Evolutionary conservation across 495 filamentous ascomycete species (phyloP).

Genomic region (Beverwykella pulmonaria): DNA sequence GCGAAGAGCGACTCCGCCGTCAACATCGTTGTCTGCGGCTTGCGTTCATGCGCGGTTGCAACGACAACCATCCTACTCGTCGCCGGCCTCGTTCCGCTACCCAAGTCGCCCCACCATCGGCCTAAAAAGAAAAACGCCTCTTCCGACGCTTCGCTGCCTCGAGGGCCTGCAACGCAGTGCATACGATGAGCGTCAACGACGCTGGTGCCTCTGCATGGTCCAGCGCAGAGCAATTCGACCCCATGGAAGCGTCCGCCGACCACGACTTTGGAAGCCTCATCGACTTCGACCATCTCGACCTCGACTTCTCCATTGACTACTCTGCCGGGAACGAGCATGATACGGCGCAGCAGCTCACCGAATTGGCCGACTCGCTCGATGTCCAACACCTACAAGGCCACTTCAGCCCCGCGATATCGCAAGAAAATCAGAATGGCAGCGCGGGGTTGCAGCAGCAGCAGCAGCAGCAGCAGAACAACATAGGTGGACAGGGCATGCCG

Average conservation of each 20-base stretch:
- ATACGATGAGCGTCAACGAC: slow-evolving; percentile 34
- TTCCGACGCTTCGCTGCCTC: neutral
- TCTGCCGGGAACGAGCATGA: slow-evolving; percentile 16
- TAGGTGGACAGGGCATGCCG: slow-evolving; percentile 3
- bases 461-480: slow-evolving; percentile 54
- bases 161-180: neutral
- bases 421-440: slow-evolving; percentile 17
- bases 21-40: too few relatives aligned
- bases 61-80: neutral
- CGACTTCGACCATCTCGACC: slow-evolving; percentile 40
- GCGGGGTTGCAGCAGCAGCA: slow-evolving; percentile 26
- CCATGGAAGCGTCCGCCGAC: slow-evolving; percentile 33
- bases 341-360: slow-evolving; percentile 27
- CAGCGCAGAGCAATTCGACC: slow-evolving; percentile 36
- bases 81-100: neutral
- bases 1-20: neutral
- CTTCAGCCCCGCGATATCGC: slow-evolving; percentile 18
- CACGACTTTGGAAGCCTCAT: slow-evolving; percentile 40
- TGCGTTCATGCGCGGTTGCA: slow-evolving; percentile 1
- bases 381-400: slow-evolving; percentile 34
- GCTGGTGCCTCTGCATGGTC: slow-evolving; percentile 27
- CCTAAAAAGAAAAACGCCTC: neutral
- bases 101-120: slow-evolving; percentile 5
- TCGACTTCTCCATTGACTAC: slow-evolving; percentile 35
- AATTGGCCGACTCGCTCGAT: slow-evolving; percentile 37